A percentile compares a stretch with the other conserved stretches of the same genome.
phyloP scores from a whole-genome alignment of 164 flowering plant genomes.

The Berberis vulgaris region DNA sequence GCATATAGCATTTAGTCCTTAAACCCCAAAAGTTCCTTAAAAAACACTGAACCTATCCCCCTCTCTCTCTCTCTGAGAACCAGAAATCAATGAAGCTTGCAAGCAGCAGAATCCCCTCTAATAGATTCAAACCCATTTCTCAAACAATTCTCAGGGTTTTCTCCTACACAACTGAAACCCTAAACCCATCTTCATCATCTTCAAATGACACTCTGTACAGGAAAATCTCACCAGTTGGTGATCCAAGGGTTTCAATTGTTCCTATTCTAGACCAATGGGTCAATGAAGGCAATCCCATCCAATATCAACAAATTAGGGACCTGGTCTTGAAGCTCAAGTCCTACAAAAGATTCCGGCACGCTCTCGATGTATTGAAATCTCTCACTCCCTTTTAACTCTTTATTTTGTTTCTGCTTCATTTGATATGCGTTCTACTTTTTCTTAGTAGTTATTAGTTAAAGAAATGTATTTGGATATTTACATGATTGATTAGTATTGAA shows the following conservation, averaged over 20 bases:
- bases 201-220: slow-evolving; percentile 12
- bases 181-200: neutral
- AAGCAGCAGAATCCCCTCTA: neutral
- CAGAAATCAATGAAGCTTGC: neutral
- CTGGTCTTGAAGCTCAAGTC: slow-evolving; percentile 9
- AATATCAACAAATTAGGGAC: slow-evolving; percentile 9
- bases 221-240: slow-evolving; percentile 22
- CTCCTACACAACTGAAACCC: neutral
- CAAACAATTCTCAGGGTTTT: neutral
- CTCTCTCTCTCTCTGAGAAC: neutral
- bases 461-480: too few species aligned
- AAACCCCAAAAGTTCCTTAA: too few species aligned
- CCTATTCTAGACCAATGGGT: slow-evolving; percentile 39
- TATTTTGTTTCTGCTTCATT: too few species aligned
- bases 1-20: too few species aligned
- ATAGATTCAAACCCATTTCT: neutral
- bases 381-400: too few species aligned
- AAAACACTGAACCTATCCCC: too few species aligned
- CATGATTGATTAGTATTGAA: too few species aligned
- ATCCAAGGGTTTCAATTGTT: slow-evolving; percentile 20
- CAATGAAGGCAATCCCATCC: slow-evolving; percentile 16
- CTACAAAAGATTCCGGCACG: slow-evolving; percentile 26
- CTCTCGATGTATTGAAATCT: slow-evolving; percentile 25
- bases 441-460: too few species aligned
- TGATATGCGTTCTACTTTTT: too few species aligned